Base-by-base conservation (phyloP, 805 yeast species). In the Cyberlindnera bimundalis region DNA sequence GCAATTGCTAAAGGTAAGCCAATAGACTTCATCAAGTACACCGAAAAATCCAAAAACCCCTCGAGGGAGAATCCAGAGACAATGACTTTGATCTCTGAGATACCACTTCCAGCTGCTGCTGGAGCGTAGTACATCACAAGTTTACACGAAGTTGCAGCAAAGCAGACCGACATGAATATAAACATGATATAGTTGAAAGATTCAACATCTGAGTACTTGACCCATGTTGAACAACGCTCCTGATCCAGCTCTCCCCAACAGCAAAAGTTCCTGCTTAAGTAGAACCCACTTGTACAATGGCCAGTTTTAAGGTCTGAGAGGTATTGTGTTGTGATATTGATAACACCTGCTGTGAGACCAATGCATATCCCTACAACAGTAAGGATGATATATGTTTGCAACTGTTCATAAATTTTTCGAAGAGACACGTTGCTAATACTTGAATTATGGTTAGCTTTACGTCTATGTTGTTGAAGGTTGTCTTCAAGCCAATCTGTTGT, bases 101-200 rank as follows among this genome's bases (percentile, higher is more conserved):
- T 95, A 0, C 99, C 99, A 6, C 96, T 85, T 1, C 99, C 99
- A 1, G 98, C 95, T 2, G 99, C 98, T 39, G 81, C 71, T 1
- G 96, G 96, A 0, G 96, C 90, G 51, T 78, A 79, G 12, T 60
- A 59, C 49, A 77, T 70, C 33, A 95, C 96, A 26, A 89, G 56
- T 12, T 71, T 58, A 0, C 91, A 87, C 1, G 96, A 81, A 10
- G 71, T 50, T 8, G 71, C 60, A 3, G 93, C 84, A 51, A 91
- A 79, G 0, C 66, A 13, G 1, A 80, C 64, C 5, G 95, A 83
- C 2, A 81, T 61, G 0, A 65, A 8, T 3, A 87, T 70, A 54
- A 81, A 91, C 0, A 76, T 56, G 2, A 76, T 1, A 54, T 86
- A 91, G 35, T 78, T 71, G 7, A 71, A 50, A 1, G 71, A 33